Evolutionary conservation across 306 rosid genomes (phyloP), one percentile per base, ranked within the genome.

Genomic region (Sophora flavescens): DNA sequence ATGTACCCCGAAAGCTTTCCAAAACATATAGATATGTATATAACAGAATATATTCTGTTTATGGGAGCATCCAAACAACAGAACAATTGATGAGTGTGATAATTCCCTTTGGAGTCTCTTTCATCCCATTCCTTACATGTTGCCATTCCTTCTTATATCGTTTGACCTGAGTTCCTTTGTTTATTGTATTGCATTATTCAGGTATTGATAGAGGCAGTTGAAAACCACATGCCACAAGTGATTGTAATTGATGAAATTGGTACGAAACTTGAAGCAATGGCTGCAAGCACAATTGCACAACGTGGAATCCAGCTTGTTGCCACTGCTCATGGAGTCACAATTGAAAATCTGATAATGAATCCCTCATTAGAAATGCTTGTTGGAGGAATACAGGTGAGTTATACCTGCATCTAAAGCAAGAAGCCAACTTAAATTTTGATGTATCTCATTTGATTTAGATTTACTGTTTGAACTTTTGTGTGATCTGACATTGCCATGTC

Each of bases 191-290:
- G 4, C 57, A 76, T 66, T 85, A 16, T 66, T 71, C 78, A 95
- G 98, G 93, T 95, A 75, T 84, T 95, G 89, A 95, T 92, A 60
- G 99, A 95, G 85, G 99, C 97, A 59, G 98, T 95, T 62, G 98
- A 95, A 90, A 95, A 95, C 81, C 98, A 95, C 78, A 95, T 92
- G 98, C 98, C 97, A 6, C 97, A 95, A 88, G 98, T 92, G 48
- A 95, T 95, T 83, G 93, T 92, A 51, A 95, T 95, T 59, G 97
- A 95, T 86, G 97, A 95, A 87, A 95, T 89, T 76, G 93, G 99
- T 81, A 95, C 97, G 9, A 95, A 95, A 71, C 99, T 95, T 81
- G 99, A 92, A 92, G 99, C 97, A 70, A 85, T 95, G 92, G 99
- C 97, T 83, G 97, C 99, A 12, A 90, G 97, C 83, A 95, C 97